A percentile compares a stretch with the other conserved stretches of the same genome.
These are phyloP conservation scores for Arthrinium phaeospermum DNA, from an alignment of 2,329 filamentous ascomycete species.

Conservation along the genomic window DNA sequence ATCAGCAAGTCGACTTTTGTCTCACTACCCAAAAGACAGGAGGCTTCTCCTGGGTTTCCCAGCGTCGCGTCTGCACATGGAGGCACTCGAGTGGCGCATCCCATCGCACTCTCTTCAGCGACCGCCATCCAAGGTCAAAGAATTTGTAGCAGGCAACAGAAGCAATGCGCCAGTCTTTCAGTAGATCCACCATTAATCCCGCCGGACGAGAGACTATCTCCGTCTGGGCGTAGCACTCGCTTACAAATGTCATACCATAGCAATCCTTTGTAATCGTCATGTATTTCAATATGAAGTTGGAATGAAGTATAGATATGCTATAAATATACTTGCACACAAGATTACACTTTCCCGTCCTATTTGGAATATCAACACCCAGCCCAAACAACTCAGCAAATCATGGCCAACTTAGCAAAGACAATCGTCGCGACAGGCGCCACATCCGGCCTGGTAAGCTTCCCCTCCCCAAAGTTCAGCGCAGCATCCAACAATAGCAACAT, in stretches of 20 bases:
- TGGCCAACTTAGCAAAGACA: background rate
- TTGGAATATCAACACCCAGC: background rate
- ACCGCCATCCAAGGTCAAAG: background rate
- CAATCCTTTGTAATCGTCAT: background rate
- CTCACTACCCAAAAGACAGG: background rate
- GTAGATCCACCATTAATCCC: slow-evolving; percentile 1
- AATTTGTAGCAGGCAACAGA: background rate
- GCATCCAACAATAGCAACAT: no score
- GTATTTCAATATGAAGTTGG: background rate
- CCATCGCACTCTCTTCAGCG: background rate
- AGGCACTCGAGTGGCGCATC: background rate
- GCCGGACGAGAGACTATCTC: background rate
- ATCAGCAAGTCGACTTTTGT: background rate
- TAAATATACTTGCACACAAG: background rate
- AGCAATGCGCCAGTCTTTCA: background rate
- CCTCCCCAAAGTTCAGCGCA: no score
- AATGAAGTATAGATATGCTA: background rate
- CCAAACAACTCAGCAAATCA: background rate
- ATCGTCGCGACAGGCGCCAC: slow-evolving; percentile 3
- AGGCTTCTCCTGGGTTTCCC: background rate
- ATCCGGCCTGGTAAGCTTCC: slow-evolving; percentile 10
- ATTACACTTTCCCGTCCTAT: background rate
- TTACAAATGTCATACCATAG: background rate
- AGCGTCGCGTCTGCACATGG: background rate
- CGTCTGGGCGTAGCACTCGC: background rate